phyloP scores from a whole-genome alignment of 2,329 filamentous ascomycete genomes.

The Knufia fluminis region DNA sequence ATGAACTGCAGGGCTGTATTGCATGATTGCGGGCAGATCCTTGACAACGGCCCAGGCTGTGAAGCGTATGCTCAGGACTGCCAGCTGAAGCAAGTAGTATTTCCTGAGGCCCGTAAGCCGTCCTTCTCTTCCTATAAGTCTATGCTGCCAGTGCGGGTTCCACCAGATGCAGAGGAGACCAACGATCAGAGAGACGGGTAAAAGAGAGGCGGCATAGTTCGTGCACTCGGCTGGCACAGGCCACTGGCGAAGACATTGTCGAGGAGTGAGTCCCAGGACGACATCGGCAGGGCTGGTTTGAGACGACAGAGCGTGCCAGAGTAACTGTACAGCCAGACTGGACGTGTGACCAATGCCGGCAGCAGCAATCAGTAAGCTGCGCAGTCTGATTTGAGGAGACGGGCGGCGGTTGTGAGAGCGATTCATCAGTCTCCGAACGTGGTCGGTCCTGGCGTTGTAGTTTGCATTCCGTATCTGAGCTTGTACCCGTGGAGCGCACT shows the following conservation, averaged over 20 bases:
- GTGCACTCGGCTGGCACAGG: conserved; percentile 9
- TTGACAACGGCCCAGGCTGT: conserved; percentile 36
- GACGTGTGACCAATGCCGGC: conserved; percentile 36
- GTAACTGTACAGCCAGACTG: conserved; percentile 36
- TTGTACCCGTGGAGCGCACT: conserved; percentile 68
- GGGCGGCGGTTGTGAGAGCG: conserved; percentile 32
- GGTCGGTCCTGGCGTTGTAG: conserved; percentile 77
- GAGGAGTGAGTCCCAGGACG: conserved; percentile 11
- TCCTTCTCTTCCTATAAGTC: conserved; percentile 34
- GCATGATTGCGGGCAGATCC: conserved; percentile 29
- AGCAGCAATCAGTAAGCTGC: conserved; percentile 32
- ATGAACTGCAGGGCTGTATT: conserved; percentile 26
- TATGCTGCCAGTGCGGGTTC: conserved; percentile 39
- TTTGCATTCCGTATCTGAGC: conserved; percentile 59
- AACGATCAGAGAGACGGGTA: conserved; percentile 29
- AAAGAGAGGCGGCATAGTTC: conserved; percentile 13
- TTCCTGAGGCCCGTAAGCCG: conserved; percentile 34
- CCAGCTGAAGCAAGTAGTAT: conserved; percentile 40
- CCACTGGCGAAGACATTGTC: neutral
- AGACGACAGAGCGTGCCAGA: conserved; percentile 34
- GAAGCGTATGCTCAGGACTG: conserved; percentile 36
- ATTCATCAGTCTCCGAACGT: conserved; percentile 65
- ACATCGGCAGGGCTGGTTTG: conserved; percentile 20
- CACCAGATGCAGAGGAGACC: conserved; percentile 40
- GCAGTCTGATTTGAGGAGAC: conserved; percentile 33